Base-by-base conservation (phyloP, 345 rosid species). In the Cardamine occulta region DNA sequence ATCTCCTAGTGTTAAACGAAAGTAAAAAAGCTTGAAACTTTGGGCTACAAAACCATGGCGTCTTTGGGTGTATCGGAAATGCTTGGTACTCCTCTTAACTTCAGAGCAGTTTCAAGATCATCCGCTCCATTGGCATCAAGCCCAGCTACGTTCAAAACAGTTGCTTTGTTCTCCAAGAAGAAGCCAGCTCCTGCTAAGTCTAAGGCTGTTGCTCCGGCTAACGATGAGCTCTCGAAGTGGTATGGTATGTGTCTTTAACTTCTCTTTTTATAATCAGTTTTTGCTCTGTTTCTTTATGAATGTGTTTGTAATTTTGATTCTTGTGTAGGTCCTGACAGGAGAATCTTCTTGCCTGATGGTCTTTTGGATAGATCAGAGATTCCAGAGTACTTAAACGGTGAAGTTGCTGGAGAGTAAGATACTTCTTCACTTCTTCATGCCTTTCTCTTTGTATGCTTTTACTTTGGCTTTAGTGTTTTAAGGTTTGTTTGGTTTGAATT, bases 161-260 rank as follows among this genome's bases (percentile, higher is more conserved):
- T 90, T 63, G 95, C 98, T 71, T 86, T 91, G 45, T 94, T 94
- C 91, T 81, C 82, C 60, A 91, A 76, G 89, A 94, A 94, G 84
- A 88, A 87, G 74, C 74, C 97, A 17, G 85, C 90, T 49, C 85
- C 91, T 61, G 70, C 93, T 5, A 93, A 89, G 84, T 40, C 90
- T 2, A 84, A 70, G 14, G 24, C 84, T 1, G 89, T 86, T 66
- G 58, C 97, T 44, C 80, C 88, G 0, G 52, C 75, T 32, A 37
- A 68, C 35, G 98, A 91, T 1, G 98, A 94, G 83, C 97, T 91
- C 75, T 86, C 96, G 86, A 94, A 94, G 96, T 90, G 98, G 98
- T 91, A 94, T 40, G 97, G 98, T 93, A 83, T 73, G 98, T 82
- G 17, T 14, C 52, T 71, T 45, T 62, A 2, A 4, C 34, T 21